Conservation (phyloP, 352 stramenopile species). For the Globisporangium sylvaticum region DNA sequence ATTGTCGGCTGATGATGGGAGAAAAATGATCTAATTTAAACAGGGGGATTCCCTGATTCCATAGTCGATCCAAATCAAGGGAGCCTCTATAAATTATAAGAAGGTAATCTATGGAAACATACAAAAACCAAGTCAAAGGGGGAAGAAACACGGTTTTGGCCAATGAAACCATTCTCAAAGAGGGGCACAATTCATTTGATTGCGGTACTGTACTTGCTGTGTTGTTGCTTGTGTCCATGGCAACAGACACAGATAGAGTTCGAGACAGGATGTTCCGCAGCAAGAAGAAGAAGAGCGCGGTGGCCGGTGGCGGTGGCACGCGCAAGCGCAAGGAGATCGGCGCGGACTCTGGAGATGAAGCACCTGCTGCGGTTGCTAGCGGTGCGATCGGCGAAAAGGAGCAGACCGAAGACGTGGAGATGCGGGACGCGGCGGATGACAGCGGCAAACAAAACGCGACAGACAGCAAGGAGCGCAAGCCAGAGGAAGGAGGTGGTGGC, state of each 20-base stretch:
- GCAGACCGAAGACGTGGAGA: neutral
- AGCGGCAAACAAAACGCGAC: neutral
- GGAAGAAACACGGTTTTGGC: too few species aligned
- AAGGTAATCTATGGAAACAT: too few species aligned
- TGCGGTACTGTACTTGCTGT: neutral
- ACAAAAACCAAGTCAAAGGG: too few species aligned
- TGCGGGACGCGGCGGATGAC: neutral
- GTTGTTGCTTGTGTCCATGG: neutral
- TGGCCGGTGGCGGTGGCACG: neutral
- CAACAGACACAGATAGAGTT: neutral
- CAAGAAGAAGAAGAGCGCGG: slow-evolving; percentile 28
- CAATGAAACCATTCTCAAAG: too few species aligned
- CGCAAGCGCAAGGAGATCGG: slow-evolving; percentile 32
- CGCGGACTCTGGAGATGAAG: slow-evolving; percentile 17
- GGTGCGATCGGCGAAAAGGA: neutral
- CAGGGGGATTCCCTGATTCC: too few species aligned
- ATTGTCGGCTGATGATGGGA: too few species aligned
- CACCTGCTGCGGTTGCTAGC: neutral
- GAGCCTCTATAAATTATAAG: too few species aligned
- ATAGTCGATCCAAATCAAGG: too few species aligned
- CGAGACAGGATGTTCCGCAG: slow-evolving; percentile 28
- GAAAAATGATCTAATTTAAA: too few species aligned
- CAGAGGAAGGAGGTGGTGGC: neutral
- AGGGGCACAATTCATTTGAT: neutral
- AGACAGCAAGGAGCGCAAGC: neutral